Percentiles rank a stretch among this genome's conserved stretches.
These are phyloP conservation scores for Yamadazyma kitorensis DNA, from an alignment of 805 yeast genomes.

Conservation along the genomic window DNA sequence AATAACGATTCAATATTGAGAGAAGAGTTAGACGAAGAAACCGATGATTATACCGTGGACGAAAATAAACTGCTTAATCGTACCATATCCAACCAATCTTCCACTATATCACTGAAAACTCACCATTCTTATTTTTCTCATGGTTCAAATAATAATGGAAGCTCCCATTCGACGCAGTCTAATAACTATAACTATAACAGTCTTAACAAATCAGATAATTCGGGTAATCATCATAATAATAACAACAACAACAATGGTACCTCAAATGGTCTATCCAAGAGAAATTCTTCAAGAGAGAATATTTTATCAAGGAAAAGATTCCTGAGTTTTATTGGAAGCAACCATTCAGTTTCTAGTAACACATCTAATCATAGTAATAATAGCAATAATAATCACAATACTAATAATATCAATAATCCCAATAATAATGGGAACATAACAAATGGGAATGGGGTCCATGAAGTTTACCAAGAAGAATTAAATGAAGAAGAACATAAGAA, in stretches of 20 bases:
- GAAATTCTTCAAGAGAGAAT: constrained; percentile 11
- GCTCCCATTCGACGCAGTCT: constrained; percentile 4
- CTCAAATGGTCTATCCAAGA: constrained; percentile 1
- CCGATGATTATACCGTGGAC: constrained; percentile 8
- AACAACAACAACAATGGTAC: constrained; percentile 1
- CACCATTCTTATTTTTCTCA: constrained; percentile 12
- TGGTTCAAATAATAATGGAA: constrained; percentile 2
- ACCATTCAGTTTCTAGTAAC: neutral
- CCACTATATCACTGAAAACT: constrained; percentile 12
- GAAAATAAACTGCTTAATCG: constrained; percentile 11
- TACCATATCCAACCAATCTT: constrained; percentile 13
- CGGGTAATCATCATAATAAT: neutral
- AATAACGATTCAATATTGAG: constrained; percentile 5
- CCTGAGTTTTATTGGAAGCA: constrained; percentile 14
- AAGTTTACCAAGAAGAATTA: neutral
- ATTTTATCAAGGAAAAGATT: constrained; percentile 17
- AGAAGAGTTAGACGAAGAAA: constrained; percentile 20
- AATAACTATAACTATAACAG: constrained; percentile 1
- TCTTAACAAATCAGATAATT: neutral
- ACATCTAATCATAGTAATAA: constrained; percentile 1
- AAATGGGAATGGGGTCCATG: neutral
- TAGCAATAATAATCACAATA: neutral
- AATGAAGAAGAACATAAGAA: constrained; percentile 10
- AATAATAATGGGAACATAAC: neutral
- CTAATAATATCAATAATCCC: neutral